Base-by-base conservation (phyloP, 495 filamentous ascomycete genomes). In the Aspergillus indologenus region DNA sequence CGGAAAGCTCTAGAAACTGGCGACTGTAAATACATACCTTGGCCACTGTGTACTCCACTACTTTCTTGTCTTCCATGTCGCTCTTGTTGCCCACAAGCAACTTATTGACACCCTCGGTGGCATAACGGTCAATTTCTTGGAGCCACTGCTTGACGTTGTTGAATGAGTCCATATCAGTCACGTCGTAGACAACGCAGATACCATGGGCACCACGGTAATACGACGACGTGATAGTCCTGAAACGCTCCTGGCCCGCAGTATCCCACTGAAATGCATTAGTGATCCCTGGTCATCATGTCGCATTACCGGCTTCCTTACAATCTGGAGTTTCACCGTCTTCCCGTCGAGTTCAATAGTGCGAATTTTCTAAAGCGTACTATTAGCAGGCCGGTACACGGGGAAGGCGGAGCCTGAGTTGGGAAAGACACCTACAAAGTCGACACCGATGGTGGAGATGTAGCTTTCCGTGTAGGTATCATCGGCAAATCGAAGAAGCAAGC, bases 131-230 rank as follows among this genome's bases (percentile, higher is more conserved):
- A 64, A 98, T 98, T 79, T 98, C 95, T 73, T 98, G 95, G 58
- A 98, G 88, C 94, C 94, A 98, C 82, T 98, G 95, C 89, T 98
- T 97, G 66, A 98, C 95, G 79, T 98, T 98, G 85, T 98, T 98
- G 90, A 98, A 98, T 45, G 90, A 95, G 77, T 98, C 95, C 95
- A 97, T 98, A 73, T 98, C 95, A 45, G 94, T 98, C 71, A 98
- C 95, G 85, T 98, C 94, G 82, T 97, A 98, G 71, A 98, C 94
- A 54, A 98, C 94, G 77, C 94, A 98, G 79, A 98, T 98, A 66
- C 94, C 94, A 75, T 98, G 95, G 65, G 94, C 94, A 63, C 88
- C 94, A 71, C 94, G 90, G 82, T 98, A 98, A 86, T 98, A 98
- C 55, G 95, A 98, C 20, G 93, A 97, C 54, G 95, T 98, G 80